Percentiles rank a stretch among this genome's conserved stretches.
Evolutionary conservation across 2,329 filamentous ascomycete genomes (phyloP).

Genomic region (Talaromyces sp.): DNA sequence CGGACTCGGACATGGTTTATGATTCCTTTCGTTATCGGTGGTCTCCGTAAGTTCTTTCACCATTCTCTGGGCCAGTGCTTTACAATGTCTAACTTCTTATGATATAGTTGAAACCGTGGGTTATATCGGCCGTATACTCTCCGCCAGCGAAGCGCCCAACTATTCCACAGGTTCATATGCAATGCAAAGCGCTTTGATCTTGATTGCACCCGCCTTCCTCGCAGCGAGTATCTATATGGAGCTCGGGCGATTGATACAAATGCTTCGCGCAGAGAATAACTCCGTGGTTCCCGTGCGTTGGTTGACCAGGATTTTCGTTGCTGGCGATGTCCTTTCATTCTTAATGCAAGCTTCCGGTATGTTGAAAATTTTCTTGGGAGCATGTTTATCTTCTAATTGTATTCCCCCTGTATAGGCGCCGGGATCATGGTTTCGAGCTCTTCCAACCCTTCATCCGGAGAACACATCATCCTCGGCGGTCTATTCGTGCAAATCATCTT

Average conservation of each 20-base stretch:
- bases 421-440: constrained; percentile 7
- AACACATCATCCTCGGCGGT: constrained; percentile 30
- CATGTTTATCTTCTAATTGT: not conserved
- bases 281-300: constrained; percentile 27
- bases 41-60: constrained; percentile 32
- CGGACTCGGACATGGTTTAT: constrained; percentile 51
- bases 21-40: constrained; percentile 36
- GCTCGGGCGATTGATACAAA: constrained; percentile 33
- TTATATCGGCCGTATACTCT: not conserved
- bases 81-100: not conserved
- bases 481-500: constrained; percentile 33
- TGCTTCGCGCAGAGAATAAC: constrained; percentile 27
- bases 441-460: constrained; percentile 17
- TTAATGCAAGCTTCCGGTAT: constrained; percentile 30
- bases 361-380: not conserved
- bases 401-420: not conserved
- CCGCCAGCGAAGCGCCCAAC: not conserved
- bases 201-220: constrained; percentile 37
- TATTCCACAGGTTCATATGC: constrained; percentile 1
- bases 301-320: constrained; percentile 35
- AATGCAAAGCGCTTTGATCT: constrained; percentile 19
- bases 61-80: not conserved
- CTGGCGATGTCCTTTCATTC: constrained; percentile 32
- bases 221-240: constrained; percentile 36
- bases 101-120: not conserved